Conservation (phyloP, 2,329 filamentous ascomycete genomes). For the Lecanicillium sp. region DNA sequence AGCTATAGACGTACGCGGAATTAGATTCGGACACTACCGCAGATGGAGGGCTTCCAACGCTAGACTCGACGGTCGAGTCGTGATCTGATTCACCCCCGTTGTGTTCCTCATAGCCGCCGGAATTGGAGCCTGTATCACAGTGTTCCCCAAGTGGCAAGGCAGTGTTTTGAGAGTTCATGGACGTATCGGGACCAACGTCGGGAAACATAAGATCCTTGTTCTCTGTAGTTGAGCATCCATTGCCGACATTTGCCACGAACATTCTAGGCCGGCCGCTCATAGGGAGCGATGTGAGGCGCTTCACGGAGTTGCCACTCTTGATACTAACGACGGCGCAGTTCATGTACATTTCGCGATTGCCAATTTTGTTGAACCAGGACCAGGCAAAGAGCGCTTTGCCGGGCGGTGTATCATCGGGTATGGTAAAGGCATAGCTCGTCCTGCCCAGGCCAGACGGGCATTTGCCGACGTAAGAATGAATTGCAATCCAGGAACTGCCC, state of each 20-base stretch:
- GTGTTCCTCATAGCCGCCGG: too few species aligned
- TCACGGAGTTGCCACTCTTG: constrained; percentile 26
- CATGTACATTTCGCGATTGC: constrained; percentile 83
- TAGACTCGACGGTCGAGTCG: too few species aligned
- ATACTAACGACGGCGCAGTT: constrained; percentile 70
- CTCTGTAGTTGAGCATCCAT: constrained; percentile 51
- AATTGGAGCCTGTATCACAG: background rate
- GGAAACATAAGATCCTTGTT: constrained; percentile 56
- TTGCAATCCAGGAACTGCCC: constrained; percentile 61
- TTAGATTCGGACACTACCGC: too few species aligned
- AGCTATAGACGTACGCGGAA: too few species aligned
- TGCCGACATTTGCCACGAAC: constrained; percentile 62
- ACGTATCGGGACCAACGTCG: constrained; percentile 51
- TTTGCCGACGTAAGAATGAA: constrained; percentile 48
- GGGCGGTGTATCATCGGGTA: constrained; percentile 54
- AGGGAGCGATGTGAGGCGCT: constrained; percentile 17
- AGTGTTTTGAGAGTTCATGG: constrained; percentile 24
- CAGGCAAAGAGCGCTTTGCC: constrained; percentile 62
- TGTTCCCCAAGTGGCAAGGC: too few species aligned
- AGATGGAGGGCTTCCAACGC: too few species aligned
- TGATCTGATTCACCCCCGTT: too few species aligned
- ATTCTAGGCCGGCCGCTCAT: constrained; percentile 56
- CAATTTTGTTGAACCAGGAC: constrained; percentile 70
- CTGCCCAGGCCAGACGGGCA: constrained; percentile 35
- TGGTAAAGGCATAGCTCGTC: constrained; percentile 54